phyloP scores from a whole-genome alignment of 768 basidiomycete species.

The Termitomyces sp. region DNA sequence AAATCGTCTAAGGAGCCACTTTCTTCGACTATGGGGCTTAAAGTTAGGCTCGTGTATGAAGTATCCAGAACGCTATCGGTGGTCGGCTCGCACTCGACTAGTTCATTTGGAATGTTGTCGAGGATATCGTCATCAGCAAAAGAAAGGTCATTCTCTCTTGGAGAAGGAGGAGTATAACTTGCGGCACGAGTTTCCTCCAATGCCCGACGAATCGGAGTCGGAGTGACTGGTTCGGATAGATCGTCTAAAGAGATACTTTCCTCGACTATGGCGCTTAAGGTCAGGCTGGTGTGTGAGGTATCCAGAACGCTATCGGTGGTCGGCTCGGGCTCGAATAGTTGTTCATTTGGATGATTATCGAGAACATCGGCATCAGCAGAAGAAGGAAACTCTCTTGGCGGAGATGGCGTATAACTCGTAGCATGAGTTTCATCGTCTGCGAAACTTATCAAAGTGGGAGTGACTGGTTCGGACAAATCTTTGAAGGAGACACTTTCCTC shows the following conservation, averaged over 20 bases:
- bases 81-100: not conserved
- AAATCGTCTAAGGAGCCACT: not conserved
- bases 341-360: not conserved
- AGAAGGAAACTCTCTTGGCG: not conserved
- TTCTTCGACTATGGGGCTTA: not conserved
- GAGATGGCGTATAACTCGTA: not conserved
- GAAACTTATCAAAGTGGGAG: not conserved
- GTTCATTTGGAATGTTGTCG: not conserved
- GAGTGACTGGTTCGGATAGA: not conserved
- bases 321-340: not conserved
- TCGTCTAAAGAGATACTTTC: not conserved
- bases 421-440: not conserved
- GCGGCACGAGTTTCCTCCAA: not conserved
- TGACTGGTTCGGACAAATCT: not conserved
- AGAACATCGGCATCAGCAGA: too few species aligned
- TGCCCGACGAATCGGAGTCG: not conserved
- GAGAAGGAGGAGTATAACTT: not conserved
- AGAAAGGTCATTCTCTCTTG: not conserved
- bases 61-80: not conserved
- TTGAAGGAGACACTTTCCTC: not conserved
- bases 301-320: not conserved
- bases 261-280: not conserved
- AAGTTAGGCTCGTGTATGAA: too few species aligned
- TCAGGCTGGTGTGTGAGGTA: not conserved
- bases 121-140: too few species aligned